These are phyloP conservation scores for Chlamydomonas incerta DNA, from an alignment of 139 green algal genomes.

Conservation along the genomic window DNA sequence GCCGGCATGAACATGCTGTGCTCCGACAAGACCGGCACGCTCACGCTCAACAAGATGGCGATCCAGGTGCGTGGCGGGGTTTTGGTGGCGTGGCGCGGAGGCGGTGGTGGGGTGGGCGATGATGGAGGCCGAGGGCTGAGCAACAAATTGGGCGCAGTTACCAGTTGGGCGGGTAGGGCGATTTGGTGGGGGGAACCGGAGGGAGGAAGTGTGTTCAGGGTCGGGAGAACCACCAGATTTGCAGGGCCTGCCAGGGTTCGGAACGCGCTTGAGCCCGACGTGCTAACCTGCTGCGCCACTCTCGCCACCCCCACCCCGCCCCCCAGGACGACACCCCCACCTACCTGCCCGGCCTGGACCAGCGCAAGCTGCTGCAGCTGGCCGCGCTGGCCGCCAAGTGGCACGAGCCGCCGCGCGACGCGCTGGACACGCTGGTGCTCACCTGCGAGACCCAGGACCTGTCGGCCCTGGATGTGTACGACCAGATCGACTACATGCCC, in stretches of 20 bases:
- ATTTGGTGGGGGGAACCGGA: no score
- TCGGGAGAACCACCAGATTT: no score
- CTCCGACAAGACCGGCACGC: slow-evolving; percentile 90
- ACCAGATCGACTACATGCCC: slow-evolving; percentile 82
- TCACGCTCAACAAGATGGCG: slow-evolving; percentile 94
- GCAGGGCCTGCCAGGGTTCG: no score
- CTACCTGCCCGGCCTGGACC: slow-evolving; percentile 64
- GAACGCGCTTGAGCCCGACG: no score
- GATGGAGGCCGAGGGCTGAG: background rate
- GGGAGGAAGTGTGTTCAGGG: no score
- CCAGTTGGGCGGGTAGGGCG: no score
- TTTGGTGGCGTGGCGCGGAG: no score
- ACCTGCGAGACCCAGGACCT: slow-evolving; percentile 60
- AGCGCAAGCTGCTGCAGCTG: slow-evolving; percentile 62
- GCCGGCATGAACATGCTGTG: slow-evolving; percentile 94
- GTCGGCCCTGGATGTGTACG: slow-evolving; percentile 59
- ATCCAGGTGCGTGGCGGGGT: slow-evolving; percentile 77
- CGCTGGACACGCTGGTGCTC: slow-evolving; percentile 88
- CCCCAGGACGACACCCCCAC: slow-evolving; percentile 72
- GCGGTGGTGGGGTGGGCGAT: no score
- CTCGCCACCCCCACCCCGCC: background rate
- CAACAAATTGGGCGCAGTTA: background rate
- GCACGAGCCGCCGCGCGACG: slow-evolving; percentile 88
- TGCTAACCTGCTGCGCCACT: background rate
- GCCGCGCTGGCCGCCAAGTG: slow-evolving; percentile 87